Percentiles rank a stretch among this genome's conserved stretches.
phyloP scores from a whole-genome alignment of 768 basidiomycete species.

The Hygrocybe coccinea region DNA sequence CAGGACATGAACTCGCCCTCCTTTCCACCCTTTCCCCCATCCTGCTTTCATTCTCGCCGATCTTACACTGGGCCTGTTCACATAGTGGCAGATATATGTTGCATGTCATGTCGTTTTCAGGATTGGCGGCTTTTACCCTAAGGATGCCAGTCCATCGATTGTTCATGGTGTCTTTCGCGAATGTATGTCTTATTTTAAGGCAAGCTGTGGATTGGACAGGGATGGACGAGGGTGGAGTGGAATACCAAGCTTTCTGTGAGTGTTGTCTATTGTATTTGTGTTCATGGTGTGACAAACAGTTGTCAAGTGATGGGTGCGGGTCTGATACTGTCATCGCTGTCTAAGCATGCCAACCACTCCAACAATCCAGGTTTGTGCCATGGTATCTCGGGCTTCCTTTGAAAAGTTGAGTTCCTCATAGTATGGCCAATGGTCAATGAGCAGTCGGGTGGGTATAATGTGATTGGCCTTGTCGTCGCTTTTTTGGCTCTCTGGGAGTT shows the following conservation, averaged over 20 bases:
- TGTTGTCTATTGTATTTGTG: not conserved
- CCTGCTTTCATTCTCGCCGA: conserved; percentile 45
- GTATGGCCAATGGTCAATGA: conserved; percentile 77
- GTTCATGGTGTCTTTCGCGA: conserved; percentile 52
- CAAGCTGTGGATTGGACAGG: conserved; percentile 52
- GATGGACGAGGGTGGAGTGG: conserved; percentile 24
- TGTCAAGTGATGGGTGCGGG: conserved; percentile 60
- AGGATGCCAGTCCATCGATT: conserved; percentile 52
- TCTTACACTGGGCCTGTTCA: conserved; percentile 45
- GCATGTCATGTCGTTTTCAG: conserved; percentile 46
- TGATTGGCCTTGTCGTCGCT: conserved; percentile 55
- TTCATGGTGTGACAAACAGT: not conserved
- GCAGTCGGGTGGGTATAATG: conserved; percentile 65
- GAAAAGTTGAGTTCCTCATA: conserved; percentile 22
- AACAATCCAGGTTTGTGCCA: conserved; percentile 66
- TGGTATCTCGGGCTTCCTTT: not conserved
- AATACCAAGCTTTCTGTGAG: conserved; percentile 50
- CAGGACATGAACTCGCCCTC: conserved; percentile 75
- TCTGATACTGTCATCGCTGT: conserved; percentile 57
- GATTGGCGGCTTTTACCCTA: conserved; percentile 49
- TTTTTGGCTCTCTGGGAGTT: conserved; percentile 55
- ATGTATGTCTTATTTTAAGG: conserved; percentile 44
- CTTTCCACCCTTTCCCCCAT: conserved; percentile 67
- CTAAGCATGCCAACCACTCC: conserved; percentile 74
- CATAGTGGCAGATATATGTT: conserved; percentile 46